Evolutionary conservation across 768 basidiomycete species (phyloP).

Genomic region (Agaricus blazei): DNA sequence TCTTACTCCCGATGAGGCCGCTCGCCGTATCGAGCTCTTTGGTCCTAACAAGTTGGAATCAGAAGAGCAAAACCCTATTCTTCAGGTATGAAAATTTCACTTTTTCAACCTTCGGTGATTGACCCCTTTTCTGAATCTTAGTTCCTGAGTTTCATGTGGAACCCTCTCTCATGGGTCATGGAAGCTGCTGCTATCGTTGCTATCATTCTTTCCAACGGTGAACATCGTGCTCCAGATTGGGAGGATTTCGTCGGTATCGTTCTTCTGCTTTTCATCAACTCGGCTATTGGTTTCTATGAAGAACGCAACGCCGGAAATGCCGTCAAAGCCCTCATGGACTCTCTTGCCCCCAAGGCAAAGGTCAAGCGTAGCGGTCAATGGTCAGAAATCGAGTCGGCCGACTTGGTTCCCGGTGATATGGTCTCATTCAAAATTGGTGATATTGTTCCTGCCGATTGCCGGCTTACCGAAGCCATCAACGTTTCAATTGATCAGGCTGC

Average conservation of each 20-base stretch:
- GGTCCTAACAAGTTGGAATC: slow-evolving; percentile 92
- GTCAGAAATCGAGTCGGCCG: slow-evolving; percentile 87
- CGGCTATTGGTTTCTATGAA: slow-evolving; percentile 96
- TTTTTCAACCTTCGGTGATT: slow-evolving; percentile 2
- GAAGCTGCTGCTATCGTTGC: slow-evolving; percentile 93
- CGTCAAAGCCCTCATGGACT: slow-evolving; percentile 99
- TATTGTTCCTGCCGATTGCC: slow-evolving; percentile 96
- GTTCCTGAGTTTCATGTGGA: slow-evolving; percentile 99
- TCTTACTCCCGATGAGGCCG: slow-evolving; percentile 73
- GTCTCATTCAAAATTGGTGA: slow-evolving; percentile 99
- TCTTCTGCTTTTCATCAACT: slow-evolving; percentile 89
- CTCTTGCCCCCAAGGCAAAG: slow-evolving; percentile 95
- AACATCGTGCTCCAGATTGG: slow-evolving; percentile 88
- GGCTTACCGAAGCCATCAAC: slow-evolving; percentile 94
- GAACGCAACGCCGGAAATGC: slow-evolving; percentile 97
- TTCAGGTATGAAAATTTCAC: slow-evolving; percentile 52
- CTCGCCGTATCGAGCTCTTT: slow-evolving; percentile 84
- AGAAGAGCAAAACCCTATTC: slow-evolving; percentile 86
- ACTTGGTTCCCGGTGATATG: slow-evolving; percentile 93
- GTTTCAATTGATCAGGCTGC: slow-evolving; percentile 98
- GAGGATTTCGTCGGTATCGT: slow-evolving; percentile 97
- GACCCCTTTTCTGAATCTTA: slow-evolving; percentile 18
- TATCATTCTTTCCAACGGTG: slow-evolving; percentile 94
- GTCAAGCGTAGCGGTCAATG: slow-evolving; percentile 83
- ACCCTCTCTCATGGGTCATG: slow-evolving; percentile 99